Conservation (phyloP, 1,284 basidiomycete species). For the Meripilus lineatus region DNA sequence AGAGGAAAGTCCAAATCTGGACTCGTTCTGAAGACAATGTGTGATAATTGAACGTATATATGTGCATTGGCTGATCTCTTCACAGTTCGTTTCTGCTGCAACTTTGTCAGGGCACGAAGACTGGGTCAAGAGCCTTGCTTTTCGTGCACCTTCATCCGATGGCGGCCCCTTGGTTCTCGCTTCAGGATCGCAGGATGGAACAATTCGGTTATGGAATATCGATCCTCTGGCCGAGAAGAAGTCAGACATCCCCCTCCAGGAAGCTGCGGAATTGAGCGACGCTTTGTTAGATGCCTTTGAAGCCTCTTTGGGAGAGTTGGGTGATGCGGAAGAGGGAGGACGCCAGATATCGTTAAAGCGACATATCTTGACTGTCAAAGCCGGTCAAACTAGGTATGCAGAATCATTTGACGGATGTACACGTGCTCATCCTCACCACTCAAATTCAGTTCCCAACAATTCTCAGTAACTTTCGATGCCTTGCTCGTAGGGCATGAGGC, state of each 20-base stretch:
- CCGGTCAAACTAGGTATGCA: slow-evolving; percentile 43
- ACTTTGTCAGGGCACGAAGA: slow-evolving; percentile 88
- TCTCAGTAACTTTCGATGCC: slow-evolving; percentile 84
- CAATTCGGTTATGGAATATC: slow-evolving; percentile 87
- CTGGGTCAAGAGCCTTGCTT: slow-evolving; percentile 82
- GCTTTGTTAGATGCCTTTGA: slow-evolving; percentile 87
- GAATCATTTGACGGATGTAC: background rate
- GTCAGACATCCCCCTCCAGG: slow-evolving; percentile 10
- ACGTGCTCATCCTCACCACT: slow-evolving; percentile 1
- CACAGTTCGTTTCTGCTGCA: slow-evolving; percentile 54
- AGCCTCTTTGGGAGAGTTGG: slow-evolving; percentile 65
- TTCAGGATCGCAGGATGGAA: slow-evolving; percentile 90
- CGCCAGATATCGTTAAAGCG: slow-evolving; percentile 82
- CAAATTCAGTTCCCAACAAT: slow-evolving; percentile 51
- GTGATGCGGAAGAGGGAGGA: slow-evolving; percentile 60
- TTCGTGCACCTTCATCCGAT: slow-evolving; percentile 36
- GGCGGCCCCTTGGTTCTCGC: slow-evolving; percentile 58
- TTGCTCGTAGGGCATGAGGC: slow-evolving; percentile 90
- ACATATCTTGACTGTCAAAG: slow-evolving; percentile 67
- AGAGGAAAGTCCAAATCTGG: slow-evolving; percentile 73
- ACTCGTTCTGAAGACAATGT: slow-evolving; percentile 58
- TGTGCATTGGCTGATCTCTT: slow-evolving; percentile 2
- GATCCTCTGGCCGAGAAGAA: slow-evolving; percentile 34
- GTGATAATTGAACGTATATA: slow-evolving; percentile 7
- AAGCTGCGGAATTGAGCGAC: slow-evolving; percentile 39